phyloP scores from a whole-genome alignment of 208 protist genomes.

The Angomonas deanei region DNA sequence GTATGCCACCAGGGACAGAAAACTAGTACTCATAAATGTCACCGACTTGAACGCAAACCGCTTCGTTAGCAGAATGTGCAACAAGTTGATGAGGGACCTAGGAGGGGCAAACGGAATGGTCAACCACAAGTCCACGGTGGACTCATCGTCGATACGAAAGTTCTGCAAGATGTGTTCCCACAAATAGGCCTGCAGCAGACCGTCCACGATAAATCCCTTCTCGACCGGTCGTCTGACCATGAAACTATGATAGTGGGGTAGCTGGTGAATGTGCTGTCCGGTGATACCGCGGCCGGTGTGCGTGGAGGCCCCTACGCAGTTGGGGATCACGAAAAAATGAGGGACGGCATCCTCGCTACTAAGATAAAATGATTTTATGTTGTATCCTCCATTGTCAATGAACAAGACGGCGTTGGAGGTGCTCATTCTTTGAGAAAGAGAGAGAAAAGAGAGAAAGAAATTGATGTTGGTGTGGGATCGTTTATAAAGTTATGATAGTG shows the following conservation, averaged over 20 bases:
- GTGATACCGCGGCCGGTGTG: conserved; percentile 65
- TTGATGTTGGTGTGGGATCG: conserved; percentile 8
- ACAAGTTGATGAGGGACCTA: conserved; percentile 37
- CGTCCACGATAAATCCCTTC: conserved; percentile 72
- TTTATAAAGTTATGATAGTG: background rate
- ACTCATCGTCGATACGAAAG: conserved; percentile 60
- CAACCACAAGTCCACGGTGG: conserved; percentile 54
- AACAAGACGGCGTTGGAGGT: conserved; percentile 26
- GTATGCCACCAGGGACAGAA: conserved; percentile 46
- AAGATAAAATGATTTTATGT: conserved; percentile 71
- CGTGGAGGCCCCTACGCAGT: conserved; percentile 61
- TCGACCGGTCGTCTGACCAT: conserved; percentile 77
- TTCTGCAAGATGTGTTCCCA: conserved; percentile 76
- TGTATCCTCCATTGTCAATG: conserved; percentile 77
- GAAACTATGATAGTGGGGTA: conserved; percentile 77
- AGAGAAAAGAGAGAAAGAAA: conserved; percentile 8
- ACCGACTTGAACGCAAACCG: conserved; percentile 63
- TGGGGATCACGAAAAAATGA: conserved; percentile 35
- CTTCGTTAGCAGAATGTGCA: conserved; percentile 45
- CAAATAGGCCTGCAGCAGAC: conserved; percentile 48
- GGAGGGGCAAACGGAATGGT: conserved; percentile 62
- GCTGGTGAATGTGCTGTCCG: conserved; percentile 44
- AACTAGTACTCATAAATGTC: conserved; percentile 59
- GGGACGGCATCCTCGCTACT: background rate
- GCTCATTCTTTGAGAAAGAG: background rate